Percentiles rank a stretch among this genome's conserved stretches.
Conservation (phyloP, 495 filamentous ascomycete species). For the Penicillium daleae region DNA sequence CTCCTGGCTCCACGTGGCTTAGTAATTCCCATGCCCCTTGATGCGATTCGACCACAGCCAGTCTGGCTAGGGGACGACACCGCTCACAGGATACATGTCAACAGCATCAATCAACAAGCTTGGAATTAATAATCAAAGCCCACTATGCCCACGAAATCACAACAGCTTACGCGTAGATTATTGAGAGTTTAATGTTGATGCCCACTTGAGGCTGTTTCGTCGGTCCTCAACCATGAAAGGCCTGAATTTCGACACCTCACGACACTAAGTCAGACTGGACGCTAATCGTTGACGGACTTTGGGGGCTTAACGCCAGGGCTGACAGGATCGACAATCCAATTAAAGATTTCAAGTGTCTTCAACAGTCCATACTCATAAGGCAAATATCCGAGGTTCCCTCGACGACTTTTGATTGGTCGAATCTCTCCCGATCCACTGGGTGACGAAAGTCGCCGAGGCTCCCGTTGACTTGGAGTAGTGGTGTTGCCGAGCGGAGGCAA, state of each 20-base stretch:
- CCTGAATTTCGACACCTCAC: not conserved
- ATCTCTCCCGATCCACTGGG: not conserved
- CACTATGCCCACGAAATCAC: too few relatives aligned
- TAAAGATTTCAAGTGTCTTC: not conserved
- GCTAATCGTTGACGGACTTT: not conserved
- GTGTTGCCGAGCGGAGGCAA: not conserved
- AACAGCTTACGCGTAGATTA: too few relatives aligned
- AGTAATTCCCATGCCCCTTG: too few relatives aligned
- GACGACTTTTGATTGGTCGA: not conserved
- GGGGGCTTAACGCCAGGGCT: not conserved
- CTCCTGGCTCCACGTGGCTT: too few relatives aligned
- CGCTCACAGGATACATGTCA: too few relatives aligned
- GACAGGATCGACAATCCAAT: not conserved
- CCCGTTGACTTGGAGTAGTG: not conserved
- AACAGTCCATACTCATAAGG: not conserved
- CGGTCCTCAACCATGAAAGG: not conserved
- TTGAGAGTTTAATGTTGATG: too few relatives aligned
- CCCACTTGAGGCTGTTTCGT: too few relatives aligned
- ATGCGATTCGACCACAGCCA: too few relatives aligned
- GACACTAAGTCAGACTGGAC: not conserved
- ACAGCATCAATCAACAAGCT: too few relatives aligned
- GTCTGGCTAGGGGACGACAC: too few relatives aligned
- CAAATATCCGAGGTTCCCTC: not conserved
- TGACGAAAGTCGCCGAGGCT: conserved; percentile 1
- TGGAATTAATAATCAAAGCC: too few relatives aligned